Evolutionary conservation across 495 filamentous ascomycete species (phyloP).

Genomic region (Tuber borchii): DNA sequence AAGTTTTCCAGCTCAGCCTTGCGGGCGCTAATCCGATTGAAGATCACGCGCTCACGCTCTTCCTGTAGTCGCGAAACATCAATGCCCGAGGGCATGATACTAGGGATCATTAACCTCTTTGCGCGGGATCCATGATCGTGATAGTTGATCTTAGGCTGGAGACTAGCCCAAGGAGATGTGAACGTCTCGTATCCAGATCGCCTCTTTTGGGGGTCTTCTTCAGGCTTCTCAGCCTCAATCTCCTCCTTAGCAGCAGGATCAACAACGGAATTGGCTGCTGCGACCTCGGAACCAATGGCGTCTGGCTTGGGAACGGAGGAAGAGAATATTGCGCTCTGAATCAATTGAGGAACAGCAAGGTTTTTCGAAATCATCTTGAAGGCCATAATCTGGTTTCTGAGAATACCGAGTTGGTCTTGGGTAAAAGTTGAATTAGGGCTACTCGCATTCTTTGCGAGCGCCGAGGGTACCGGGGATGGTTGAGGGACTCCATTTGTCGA

Average conservation of each 20-base stretch:
- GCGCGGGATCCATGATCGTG: slow-evolving; percentile 65
- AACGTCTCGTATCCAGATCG: slow-evolving; percentile 38
- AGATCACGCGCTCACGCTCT: slow-evolving; percentile 77
- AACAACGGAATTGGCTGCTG: slow-evolving; percentile 31
- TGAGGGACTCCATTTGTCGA: slow-evolving; percentile 22
- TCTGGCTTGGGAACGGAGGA: slow-evolving; percentile 41
- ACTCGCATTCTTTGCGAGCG: slow-evolving; percentile 16
- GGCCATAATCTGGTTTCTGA: slow-evolving; percentile 42
- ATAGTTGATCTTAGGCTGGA: slow-evolving; percentile 57
- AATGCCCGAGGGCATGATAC: slow-evolving; percentile 80
- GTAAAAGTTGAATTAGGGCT: slow-evolving; percentile 40
- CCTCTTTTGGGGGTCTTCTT: slow-evolving; percentile 48
- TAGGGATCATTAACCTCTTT: slow-evolving; percentile 69
- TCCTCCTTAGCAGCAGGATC: slow-evolving; percentile 58
- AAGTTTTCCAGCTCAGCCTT: slow-evolving; percentile 74
- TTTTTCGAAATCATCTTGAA: slow-evolving; percentile 43
- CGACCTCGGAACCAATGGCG: slow-evolving; percentile 35
- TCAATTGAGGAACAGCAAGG: slow-evolving; percentile 37
- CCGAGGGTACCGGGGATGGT: slow-evolving; percentile 11
- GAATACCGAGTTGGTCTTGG: slow-evolving; percentile 38
- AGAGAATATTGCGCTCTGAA: slow-evolving; percentile 40
- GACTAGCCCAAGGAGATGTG: slow-evolving; percentile 39
- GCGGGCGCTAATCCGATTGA: slow-evolving; percentile 78
- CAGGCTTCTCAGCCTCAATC: slow-evolving; percentile 54
- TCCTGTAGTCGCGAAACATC: slow-evolving; percentile 73